These are phyloP conservation scores for Pochonia chlamydosporia DNA, from an alignment of 2,329 filamentous ascomycete species.

Conservation along the genomic window DNA sequence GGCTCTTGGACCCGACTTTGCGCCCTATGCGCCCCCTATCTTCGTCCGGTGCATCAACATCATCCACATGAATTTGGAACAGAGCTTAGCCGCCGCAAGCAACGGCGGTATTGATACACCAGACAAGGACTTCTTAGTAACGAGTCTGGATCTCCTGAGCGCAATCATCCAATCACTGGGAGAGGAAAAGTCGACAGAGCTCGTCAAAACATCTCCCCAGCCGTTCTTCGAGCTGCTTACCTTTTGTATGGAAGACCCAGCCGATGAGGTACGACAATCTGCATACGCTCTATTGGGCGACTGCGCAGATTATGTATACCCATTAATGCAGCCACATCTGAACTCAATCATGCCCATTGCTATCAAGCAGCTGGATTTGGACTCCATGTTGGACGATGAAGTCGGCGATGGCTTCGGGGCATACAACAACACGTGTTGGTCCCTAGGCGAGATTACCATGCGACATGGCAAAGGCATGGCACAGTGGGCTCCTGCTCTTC, in stretches of 20 bases:
- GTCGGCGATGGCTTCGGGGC: slow-evolving; percentile 84
- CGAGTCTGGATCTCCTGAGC: slow-evolving; percentile 87
- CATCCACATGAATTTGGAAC: slow-evolving; percentile 85
- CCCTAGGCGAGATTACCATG: slow-evolving; percentile 84
- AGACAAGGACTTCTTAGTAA: slow-evolving; percentile 96
- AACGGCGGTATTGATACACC: slow-evolving; percentile 69
- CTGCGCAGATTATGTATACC: slow-evolving; percentile 87
- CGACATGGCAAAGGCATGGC: slow-evolving; percentile 69
- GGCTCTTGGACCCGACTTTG: slow-evolving; percentile 75
- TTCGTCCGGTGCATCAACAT: slow-evolving; percentile 86
- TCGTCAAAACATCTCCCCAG: slow-evolving; percentile 71
- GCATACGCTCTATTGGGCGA: slow-evolving; percentile 93
- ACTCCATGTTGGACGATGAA: slow-evolving; percentile 69
- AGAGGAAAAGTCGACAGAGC: slow-evolving; percentile 62
- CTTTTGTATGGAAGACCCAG: slow-evolving; percentile 86
- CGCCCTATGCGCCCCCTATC: slow-evolving; percentile 79
- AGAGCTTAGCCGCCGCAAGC: slow-evolving; percentile 63
- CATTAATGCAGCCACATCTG: slow-evolving; percentile 69
- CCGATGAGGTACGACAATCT: slow-evolving; percentile 92
- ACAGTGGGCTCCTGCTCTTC: slow-evolving; percentile 70
- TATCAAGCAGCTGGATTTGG: slow-evolving; percentile 82
- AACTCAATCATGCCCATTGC: slow-evolving; percentile 71
- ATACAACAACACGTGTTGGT: slow-evolving; percentile 98
- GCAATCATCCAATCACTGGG: slow-evolving; percentile 89
- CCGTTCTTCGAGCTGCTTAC: slow-evolving; percentile 85